phyloP scores from a whole-genome alignment of 1,284 basidiomycete species.

The Cryptococcus sp. region DNA sequence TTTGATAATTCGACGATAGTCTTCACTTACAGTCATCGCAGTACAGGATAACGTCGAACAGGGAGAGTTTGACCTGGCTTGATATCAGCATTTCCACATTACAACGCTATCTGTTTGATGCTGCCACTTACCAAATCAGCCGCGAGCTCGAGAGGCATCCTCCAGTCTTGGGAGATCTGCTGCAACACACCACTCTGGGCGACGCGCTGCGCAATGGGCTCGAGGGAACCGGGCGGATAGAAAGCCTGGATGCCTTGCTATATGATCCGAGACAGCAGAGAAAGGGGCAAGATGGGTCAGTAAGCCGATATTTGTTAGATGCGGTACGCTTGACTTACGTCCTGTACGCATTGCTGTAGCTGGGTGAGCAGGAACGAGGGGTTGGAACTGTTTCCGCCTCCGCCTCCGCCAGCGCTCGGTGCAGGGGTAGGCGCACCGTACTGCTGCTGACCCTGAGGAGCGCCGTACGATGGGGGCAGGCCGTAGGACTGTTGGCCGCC shows the following conservation, averaged over 20 bases:
- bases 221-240: conserved; percentile 54
- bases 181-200: conserved; percentile 50
- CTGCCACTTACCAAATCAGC: conserved; percentile 44
- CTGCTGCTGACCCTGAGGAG: conserved; percentile 21
- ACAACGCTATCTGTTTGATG: too few species aligned
- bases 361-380: conserved; percentile 34
- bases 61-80: conserved; percentile 45
- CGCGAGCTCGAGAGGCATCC: conserved; percentile 54
- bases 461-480: conserved; percentile 25
- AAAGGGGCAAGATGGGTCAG: not conserved
- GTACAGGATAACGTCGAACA: conserved; percentile 53
- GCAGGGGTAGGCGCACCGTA: conserved; percentile 25
- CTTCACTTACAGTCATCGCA: conserved; percentile 46
- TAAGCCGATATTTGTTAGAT: not conserved
- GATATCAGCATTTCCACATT: too few species aligned
- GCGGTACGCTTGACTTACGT: conserved; percentile 35
- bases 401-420: conserved; percentile 24
- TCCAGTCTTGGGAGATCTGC: conserved; percentile 53
- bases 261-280: not conserved
- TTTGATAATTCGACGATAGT: too few species aligned
- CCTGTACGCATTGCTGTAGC: conserved; percentile 52
- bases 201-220: conserved; percentile 53
- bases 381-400: conserved; percentile 25
- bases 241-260: conserved; percentile 55
- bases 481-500: conserved; percentile 35